phyloP scores from a whole-genome alignment of 495 filamentous ascomycete species.

The Talaromyces nanjingensis region DNA sequence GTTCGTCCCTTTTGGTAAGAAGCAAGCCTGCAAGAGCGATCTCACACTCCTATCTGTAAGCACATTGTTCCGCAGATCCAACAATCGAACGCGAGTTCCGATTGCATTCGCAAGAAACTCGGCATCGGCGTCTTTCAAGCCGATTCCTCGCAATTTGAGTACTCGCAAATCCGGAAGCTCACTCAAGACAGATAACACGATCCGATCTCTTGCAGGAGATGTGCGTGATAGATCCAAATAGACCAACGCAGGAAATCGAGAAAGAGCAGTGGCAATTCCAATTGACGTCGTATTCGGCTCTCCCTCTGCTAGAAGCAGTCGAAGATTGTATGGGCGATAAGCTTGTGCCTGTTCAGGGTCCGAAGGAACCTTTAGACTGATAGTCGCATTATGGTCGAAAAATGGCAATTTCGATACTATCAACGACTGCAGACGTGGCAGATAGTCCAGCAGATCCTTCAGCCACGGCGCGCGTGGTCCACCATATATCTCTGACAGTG shows the following conservation, averaged over 20 bases:
- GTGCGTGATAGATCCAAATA: constrained; percentile 59
- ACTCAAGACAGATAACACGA: constrained; percentile 38
- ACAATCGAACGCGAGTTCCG: constrained; percentile 42
- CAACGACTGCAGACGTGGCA: constrained; percentile 55
- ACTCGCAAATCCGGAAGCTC: constrained; percentile 46
- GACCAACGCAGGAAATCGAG: constrained; percentile 45
- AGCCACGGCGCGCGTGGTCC: constrained; percentile 57
- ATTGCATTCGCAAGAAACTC: constrained; percentile 48
- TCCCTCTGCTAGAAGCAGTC: constrained; percentile 49
- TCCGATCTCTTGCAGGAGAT: constrained; percentile 43
- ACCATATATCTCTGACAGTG: constrained; percentile 58
- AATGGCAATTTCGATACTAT: constrained; percentile 56
- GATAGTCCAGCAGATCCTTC: constrained; percentile 50
- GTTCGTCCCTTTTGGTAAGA: constrained; percentile 18
- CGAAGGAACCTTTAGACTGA: constrained; percentile 31
- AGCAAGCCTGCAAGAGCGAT: constrained; percentile 44
- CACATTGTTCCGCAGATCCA: constrained; percentile 54
- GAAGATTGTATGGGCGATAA: constrained; percentile 32
- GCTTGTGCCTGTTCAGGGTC: constrained; percentile 13
- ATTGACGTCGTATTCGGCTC: constrained; percentile 52
- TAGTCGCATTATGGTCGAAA: constrained; percentile 57
- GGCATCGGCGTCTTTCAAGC: constrained; percentile 49
- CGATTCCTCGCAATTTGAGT: constrained; percentile 51
- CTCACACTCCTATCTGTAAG: constrained; percentile 51
- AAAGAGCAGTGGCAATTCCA: constrained; percentile 45